Conservation (phyloP, 169 alveolate species). For the Plasmodium berghei region DNA sequence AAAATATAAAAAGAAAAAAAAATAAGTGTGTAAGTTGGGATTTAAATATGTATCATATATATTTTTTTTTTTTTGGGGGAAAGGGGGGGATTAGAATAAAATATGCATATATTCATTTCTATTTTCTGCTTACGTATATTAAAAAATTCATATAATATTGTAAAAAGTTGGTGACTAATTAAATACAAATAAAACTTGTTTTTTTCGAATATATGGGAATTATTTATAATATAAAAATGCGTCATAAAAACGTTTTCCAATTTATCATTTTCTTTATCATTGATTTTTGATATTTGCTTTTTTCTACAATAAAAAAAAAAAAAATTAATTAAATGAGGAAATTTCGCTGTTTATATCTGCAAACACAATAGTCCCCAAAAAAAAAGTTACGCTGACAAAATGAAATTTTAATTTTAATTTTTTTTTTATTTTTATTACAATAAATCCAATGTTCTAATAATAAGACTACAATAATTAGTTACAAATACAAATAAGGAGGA, state of each 20-base stretch:
- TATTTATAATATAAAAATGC: constrained; percentile 57
- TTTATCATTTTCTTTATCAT: constrained; percentile 10
- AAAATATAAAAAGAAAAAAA: neutral
- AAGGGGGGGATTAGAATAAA: neutral
- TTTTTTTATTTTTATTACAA: constrained; percentile 26
- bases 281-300: constrained; percentile 17
- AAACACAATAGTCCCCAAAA: too few species aligned
- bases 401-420: neutral
- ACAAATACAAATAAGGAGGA: constrained; percentile 13
- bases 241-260: constrained; percentile 10
- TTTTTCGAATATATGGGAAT: constrained; percentile 41
- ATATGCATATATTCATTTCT: neutral
- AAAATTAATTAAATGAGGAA: neutral
- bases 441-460: constrained; percentile 32
- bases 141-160: constrained; percentile 55
- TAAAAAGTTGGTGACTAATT: constrained; percentile 53
- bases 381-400: neutral
- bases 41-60: neutral
- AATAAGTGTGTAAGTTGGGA: neutral
- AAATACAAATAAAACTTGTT: constrained; percentile 66
- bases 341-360: neutral
- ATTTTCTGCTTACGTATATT: constrained; percentile 36
- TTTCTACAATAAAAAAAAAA: constrained; percentile 11
- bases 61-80: neutral
- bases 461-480: constrained; percentile 33